Conservation (phyloP, 192 early-diverging fungal species). For the Umbelopsis sp. region DNA sequence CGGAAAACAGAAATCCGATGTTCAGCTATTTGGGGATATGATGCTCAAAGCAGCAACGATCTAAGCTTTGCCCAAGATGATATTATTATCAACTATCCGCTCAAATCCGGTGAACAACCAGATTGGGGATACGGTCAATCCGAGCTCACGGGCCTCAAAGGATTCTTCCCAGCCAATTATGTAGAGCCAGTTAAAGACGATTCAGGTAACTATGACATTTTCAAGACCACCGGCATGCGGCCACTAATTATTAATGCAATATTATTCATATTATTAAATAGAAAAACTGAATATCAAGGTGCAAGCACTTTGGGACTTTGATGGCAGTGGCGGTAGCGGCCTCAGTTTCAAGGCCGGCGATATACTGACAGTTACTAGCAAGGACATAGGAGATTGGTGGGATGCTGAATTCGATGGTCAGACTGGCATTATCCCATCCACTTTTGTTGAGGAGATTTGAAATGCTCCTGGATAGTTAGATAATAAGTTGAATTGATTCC, state of each 20-base stretch:
- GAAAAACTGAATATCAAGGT: conserved; percentile 42
- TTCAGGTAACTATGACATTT: conserved; percentile 1
- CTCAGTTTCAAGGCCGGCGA: conserved; percentile 64
- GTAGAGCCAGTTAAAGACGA: conserved; percentile 40
- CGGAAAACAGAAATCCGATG: conserved; percentile 12
- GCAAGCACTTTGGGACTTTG: conserved; percentile 45
- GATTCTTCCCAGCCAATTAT: conserved; percentile 53
- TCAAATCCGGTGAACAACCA: conserved; percentile 34
- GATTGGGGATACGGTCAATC: conserved; percentile 54
- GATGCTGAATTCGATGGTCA: conserved; percentile 36
- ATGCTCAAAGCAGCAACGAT: conserved; percentile 41
- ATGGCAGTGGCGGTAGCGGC: conserved; percentile 49
- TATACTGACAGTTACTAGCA: conserved; percentile 59
- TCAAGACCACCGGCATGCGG: not conserved
- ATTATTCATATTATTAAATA: not conserved
- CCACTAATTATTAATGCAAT: not conserved
- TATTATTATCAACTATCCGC: conserved; percentile 36
- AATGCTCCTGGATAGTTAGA: not conserved
- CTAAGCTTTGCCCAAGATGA: conserved; percentile 43
- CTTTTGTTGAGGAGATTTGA: conserved; percentile 48
- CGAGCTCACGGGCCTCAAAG: conserved; percentile 37
- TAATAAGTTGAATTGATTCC: no score
- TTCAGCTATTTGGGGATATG: conserved; percentile 45
- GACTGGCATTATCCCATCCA: conserved; percentile 47
- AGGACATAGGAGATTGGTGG: conserved; percentile 52